Evolutionary conservation across 2,329 filamentous ascomycete species (phyloP).

Genomic region (Ascochyta fabae): DNA sequence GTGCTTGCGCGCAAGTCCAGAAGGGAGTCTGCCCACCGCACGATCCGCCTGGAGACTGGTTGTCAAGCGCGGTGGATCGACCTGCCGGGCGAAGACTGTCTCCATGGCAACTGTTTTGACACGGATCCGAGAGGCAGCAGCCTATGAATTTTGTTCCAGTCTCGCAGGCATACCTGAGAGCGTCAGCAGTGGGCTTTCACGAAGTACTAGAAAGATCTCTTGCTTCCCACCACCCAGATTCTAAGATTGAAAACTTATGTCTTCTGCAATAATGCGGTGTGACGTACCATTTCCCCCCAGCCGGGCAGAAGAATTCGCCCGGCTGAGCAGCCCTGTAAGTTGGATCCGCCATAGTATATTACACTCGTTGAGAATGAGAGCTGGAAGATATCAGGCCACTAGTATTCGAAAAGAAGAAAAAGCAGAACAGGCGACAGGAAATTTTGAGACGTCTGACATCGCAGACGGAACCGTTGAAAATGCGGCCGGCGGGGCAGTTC

Average conservation of each 20-base stretch:
- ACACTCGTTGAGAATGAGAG: too few relatives aligned
- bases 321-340: constrained; percentile 15
- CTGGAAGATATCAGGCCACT: not conserved
- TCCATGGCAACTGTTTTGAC: constrained; percentile 41
- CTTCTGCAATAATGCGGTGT: not conserved
- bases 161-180: constrained; percentile 17
- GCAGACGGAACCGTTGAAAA: not conserved
- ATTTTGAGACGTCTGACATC: not conserved
- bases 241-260: not conserved
- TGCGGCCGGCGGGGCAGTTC: not conserved
- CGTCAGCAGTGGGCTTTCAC: not conserved
- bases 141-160: constrained; percentile 43
- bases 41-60: constrained; percentile 35
- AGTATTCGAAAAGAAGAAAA: not conserved
- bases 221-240: not conserved
- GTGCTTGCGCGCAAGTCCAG: constrained; percentile 43
- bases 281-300: constrained; percentile 21
- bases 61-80: constrained; percentile 37
- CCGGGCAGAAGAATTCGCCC: constrained; percentile 24
- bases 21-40: constrained; percentile 36
- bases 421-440: not conserved
- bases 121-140: constrained; percentile 46
- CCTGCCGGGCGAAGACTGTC: constrained; percentile 36
- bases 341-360: constrained; percentile 6
- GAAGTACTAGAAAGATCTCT: too few relatives aligned